Conservation (phyloP, 768 basidiomycete species). For the Sarcodon aspratus region DNA sequence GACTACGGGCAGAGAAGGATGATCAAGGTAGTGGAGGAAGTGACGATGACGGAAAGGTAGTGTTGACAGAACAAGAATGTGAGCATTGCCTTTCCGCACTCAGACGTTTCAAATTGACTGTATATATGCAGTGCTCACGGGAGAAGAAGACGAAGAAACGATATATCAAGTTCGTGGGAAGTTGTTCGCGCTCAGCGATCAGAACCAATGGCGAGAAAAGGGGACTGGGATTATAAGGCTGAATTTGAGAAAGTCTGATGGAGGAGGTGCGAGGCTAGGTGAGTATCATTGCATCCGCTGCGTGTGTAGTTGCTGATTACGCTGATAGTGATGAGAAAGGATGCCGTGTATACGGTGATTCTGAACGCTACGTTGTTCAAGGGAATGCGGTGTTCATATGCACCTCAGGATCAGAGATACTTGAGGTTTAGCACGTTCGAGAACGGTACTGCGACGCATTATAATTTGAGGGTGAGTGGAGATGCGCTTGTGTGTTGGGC, state of each 20-base stretch:
- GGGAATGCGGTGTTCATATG: constrained; percentile 64
- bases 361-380: constrained; percentile 68
- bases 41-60: constrained; percentile 37
- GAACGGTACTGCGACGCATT: constrained; percentile 46
- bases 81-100: constrained; percentile 10
- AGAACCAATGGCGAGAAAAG: constrained; percentile 67
- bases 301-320: background rate
- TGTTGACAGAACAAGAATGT: constrained; percentile 63
- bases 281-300: constrained; percentile 11
- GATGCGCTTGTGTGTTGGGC: background rate
- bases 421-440: constrained; percentile 68
- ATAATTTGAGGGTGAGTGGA: constrained; percentile 57
- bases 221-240: constrained; percentile 63
- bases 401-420: constrained; percentile 66
- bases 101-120: background rate
- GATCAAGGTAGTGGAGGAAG: constrained; percentile 35
- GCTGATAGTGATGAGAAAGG: constrained; percentile 69
- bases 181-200: constrained; percentile 44
- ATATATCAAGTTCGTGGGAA: constrained; percentile 71
- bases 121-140: constrained; percentile 46
- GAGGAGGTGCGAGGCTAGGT: constrained; percentile 62
- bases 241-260: constrained; percentile 55
- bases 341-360: constrained; percentile 65
- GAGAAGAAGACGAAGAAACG: constrained; percentile 76
- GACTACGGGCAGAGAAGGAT: constrained; percentile 50